Conservation (phyloP, 306 rosid species). For the Castanospermum australe region DNA sequence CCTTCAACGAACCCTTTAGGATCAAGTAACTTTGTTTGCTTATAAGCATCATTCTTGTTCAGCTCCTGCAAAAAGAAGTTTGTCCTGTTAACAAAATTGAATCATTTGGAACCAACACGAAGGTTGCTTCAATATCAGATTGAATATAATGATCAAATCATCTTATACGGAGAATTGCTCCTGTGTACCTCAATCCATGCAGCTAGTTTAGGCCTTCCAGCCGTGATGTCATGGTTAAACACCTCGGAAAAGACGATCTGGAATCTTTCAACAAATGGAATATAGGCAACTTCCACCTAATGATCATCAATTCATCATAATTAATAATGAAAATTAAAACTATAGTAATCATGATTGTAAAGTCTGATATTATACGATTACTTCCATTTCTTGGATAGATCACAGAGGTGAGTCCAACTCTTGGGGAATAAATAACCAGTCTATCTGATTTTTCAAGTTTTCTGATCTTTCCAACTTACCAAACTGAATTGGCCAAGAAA, state of each 20-base stretch:
- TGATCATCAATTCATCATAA: conserved; percentile 2
- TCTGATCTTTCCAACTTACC: conserved; percentile 27
- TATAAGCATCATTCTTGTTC: conserved; percentile 53
- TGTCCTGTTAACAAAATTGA: too few relatives aligned
- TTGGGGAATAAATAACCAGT: neutral
- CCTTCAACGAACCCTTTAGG: conserved; percentile 29
- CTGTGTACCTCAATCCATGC: conserved; percentile 50
- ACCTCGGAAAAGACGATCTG: conserved; percentile 33
- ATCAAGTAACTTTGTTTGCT: conserved; percentile 48
- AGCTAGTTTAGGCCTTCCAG: conserved; percentile 55
- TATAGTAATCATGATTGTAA: too few relatives aligned
- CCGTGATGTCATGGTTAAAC: conserved; percentile 38
- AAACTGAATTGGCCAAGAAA: conserved; percentile 51
- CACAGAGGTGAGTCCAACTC: too few relatives aligned
- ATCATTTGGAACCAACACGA: too few relatives aligned
- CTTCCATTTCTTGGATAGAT: too few relatives aligned
- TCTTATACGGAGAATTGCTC: too few relatives aligned
- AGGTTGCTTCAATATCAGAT: neutral
- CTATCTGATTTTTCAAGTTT: neutral
- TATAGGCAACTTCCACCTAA: conserved; percentile 58
- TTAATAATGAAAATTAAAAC: neutral
- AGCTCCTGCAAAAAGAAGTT: conserved; percentile 33
- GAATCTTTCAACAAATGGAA: conserved; percentile 52
- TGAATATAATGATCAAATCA: neutral
- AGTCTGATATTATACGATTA: too few relatives aligned